Base-by-base conservation (phyloP, 176 grass and related monocot genomes). In the Chloris gayana region DNA sequence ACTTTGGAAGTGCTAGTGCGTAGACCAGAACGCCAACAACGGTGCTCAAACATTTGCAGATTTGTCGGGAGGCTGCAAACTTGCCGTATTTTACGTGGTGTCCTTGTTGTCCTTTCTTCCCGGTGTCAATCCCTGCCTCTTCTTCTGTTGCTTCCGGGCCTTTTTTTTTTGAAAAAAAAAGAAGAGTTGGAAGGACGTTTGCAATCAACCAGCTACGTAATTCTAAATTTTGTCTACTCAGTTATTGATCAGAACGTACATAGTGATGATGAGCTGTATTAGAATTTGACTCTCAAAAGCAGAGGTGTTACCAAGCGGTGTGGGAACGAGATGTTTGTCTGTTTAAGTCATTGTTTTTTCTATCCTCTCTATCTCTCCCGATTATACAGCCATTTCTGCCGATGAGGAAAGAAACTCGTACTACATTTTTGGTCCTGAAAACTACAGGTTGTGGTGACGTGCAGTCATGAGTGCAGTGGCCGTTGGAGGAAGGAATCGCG, bases 31-130 rank as follows among this genome's bases (percentile, higher is more conserved):
- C 59, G 34, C 57, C 67, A 72, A 62, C 30, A 25, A 67, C n/a
- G n/a, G n/a, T n/a, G n/a, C n/a, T n/a, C n/a, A n/a, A n/a, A n/a
- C n/a, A n/a, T n/a, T n/a, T n/a, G n/a, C n/a, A n/a, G n/a, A n/a
- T n/a, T 61, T 34, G 42, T 19, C n/a, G 29, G 42, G 70, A 50
- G 53, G 22, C 41, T 78, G 37, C 37, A 39, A 39, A 39, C 1
- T 39, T 39, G 58, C 24, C 51, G 21, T 24, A 46, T 70, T 64
- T 39, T 8, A 4, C 59, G 14, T 2, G 12, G 34, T 33, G 76
- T 81, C 62, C 75, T 44, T 44, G 41, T 44, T 44, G 41, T 13
- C 39, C 41, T 4, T 22, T 70, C 78, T 81, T 68, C 77, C 71
- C 15, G 14, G 2, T n/a, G 57, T 9, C 41, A 44, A 44, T 44